Evolutionary conservation across 2,329 filamentous ascomycete species (phyloP).

Genomic region (Tolypocladium guangdongense): DNA sequence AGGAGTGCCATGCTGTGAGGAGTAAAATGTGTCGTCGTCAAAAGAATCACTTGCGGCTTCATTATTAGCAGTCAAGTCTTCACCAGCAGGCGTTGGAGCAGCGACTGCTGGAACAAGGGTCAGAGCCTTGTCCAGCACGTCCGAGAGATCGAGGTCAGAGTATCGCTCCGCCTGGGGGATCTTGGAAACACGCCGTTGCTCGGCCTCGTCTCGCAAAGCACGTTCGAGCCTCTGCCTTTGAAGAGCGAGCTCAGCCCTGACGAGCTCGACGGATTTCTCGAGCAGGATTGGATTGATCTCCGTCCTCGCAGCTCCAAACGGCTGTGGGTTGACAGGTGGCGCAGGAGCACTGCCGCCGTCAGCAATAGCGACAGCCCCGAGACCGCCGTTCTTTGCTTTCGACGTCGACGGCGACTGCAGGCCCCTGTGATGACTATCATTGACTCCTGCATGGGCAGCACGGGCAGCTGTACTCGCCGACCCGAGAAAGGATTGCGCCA

Average conservation of each 20-base stretch:
- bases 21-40: slow-evolving; percentile 93
- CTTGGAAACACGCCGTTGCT: slow-evolving; percentile 41
- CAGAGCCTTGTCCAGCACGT: slow-evolving; percentile 62
- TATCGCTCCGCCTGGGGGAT: slow-evolving; percentile 40
- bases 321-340: slow-evolving; percentile 8
- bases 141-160: slow-evolving; percentile 59
- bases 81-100: slow-evolving; percentile 46
- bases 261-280: slow-evolving; percentile 75
- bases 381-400: neutral
- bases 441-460: slow-evolving; percentile 9
- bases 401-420: neutral
- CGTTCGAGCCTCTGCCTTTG: slow-evolving; percentile 76
- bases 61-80: slow-evolving; percentile 40
- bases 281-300: slow-evolving; percentile 75
- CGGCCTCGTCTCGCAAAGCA: slow-evolving; percentile 63
- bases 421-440: neutral
- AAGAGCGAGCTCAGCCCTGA: slow-evolving; percentile 70
- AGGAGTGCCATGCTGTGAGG: slow-evolving; percentile 78
- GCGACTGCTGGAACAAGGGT: slow-evolving; percentile 61
- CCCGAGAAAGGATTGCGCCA: slow-evolving; percentile 5
- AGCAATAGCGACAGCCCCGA: neutral
- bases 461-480: slow-evolving; percentile 2
- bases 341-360: neutral
- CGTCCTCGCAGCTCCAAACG: slow-evolving; percentile 40
- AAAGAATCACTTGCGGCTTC: slow-evolving; percentile 66